A percentile compares a stretch with the other conserved stretches of the same genome.
Conservation (phyloP, 108 stramenopile species). For the Epithemia pelagica region DNA sequence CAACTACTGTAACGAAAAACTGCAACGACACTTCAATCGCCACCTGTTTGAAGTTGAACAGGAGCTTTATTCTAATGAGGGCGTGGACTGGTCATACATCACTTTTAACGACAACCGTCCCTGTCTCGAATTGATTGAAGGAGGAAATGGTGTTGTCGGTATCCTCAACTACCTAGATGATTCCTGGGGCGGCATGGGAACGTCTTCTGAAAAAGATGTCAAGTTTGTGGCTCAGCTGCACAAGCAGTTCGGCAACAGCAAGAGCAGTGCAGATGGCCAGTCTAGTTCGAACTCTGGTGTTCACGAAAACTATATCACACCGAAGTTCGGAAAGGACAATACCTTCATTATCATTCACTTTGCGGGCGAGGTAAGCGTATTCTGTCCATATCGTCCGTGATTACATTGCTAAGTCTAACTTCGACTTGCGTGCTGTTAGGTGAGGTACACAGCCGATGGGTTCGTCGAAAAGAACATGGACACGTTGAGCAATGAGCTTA, state of each 20-base stretch:
- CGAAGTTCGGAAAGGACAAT: constrained; percentile 84
- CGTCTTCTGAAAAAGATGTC: constrained; percentile 68
- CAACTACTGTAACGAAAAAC: constrained; percentile 93
- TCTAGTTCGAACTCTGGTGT: constrained; percentile 26
- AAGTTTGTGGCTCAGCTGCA: constrained; percentile 86
- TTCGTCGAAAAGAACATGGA: constrained; percentile 94
- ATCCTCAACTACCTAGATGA: constrained; percentile 86
- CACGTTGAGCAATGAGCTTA: constrained; percentile 79
- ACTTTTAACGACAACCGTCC: constrained; percentile 97
- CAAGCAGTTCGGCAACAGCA: constrained; percentile 53
- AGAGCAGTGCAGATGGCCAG: constrained; percentile 30
- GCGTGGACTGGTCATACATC: constrained; percentile 95
- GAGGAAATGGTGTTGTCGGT: constrained; percentile 61
- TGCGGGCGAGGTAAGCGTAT: constrained; percentile 77
- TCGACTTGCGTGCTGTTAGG: constrained; percentile 17
- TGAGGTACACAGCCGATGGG: constrained; percentile 77
- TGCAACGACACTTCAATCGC: constrained; percentile 92
- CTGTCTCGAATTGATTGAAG: constrained; percentile 94
- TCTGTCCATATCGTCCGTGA: background rate
- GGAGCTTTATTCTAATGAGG: constrained; percentile 84
- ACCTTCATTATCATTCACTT: constrained; percentile 90
- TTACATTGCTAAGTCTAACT: background rate
- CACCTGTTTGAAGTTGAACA: constrained; percentile 96
- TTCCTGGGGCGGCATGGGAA: constrained; percentile 85
- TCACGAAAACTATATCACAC: constrained; percentile 72